phyloP scores from a whole-genome alignment of 1,284 basidiomycete genomes.

The Sanghuangporus sanghuang region DNA sequence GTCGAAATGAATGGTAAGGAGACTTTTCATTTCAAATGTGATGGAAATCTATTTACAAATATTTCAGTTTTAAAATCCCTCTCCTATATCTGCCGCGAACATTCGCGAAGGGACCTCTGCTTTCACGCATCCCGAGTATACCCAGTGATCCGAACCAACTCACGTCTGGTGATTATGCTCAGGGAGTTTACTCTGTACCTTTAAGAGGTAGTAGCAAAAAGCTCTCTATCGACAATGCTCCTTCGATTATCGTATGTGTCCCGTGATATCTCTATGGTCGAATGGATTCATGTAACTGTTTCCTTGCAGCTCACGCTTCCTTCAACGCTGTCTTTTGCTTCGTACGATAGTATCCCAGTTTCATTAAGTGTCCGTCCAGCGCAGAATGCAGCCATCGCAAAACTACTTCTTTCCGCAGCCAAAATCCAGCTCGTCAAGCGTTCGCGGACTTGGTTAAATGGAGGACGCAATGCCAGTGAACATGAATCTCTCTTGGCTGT shows the following conservation, averaged over 20 bases:
- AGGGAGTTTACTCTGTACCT: background rate
- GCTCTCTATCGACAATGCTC: background rate
- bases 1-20: slow-evolving; percentile 39
- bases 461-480: slow-evolving; percentile 23
- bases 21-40: background rate
- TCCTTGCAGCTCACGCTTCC: slow-evolving; percentile 35
- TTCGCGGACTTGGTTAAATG: slow-evolving; percentile 27
- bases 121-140: background rate
- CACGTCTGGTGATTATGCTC: background rate
- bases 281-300: background rate
- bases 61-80: slow-evolving; percentile 15
- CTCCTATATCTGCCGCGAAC: slow-evolving; percentile 19
- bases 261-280: slow-evolving; percentile 19
- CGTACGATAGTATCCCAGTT: slow-evolving; percentile 39
- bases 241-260: background rate
- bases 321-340: slow-evolving; percentile 31
- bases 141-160: background rate
- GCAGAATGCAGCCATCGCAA: slow-evolving; percentile 33
- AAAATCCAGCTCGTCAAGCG: slow-evolving; percentile 37
- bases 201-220: background rate
- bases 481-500: slow-evolving; percentile 24
- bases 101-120: slow-evolving; percentile 11
- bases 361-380: slow-evolving; percentile 34
- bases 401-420: slow-evolving; percentile 31
- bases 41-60: background rate